These are phyloP conservation scores for Rosa hybrid DNA, from an alignment of 331 rosid genomes.

Conservation along the genomic window DNA sequence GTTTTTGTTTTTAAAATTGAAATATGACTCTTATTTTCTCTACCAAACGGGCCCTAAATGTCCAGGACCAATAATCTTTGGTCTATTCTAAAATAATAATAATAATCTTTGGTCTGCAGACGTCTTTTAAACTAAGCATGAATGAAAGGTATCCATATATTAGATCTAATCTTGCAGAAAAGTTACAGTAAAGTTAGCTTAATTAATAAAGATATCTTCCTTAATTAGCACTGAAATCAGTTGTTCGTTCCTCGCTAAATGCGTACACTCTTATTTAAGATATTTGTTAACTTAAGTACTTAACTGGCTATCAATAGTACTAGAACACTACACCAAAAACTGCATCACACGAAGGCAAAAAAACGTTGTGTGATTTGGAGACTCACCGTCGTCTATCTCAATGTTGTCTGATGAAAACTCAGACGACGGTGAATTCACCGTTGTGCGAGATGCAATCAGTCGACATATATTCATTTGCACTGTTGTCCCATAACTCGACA, in stretches of 20 bases:
- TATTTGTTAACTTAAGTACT: neutral
- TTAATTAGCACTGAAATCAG: neutral
- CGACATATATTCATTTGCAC: too few relatives aligned
- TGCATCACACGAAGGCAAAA: too few relatives aligned
- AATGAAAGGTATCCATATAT: too few relatives aligned
- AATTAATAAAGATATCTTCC: neutral
- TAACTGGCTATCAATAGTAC: neutral
- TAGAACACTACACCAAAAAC: neutral
- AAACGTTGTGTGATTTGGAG: too few relatives aligned
- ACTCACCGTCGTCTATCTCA: too few relatives aligned
- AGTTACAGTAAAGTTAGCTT: neutral
- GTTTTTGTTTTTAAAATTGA: too few relatives aligned
- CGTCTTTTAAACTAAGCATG: neutral
- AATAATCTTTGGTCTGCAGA: neutral
- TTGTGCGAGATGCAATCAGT: too few relatives aligned
- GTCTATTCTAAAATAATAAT: too few relatives aligned
- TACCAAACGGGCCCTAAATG: neutral
- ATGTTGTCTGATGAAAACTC: too few relatives aligned
- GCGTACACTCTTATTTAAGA: neutral
- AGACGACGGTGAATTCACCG: too few relatives aligned
- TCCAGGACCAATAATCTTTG: neutral
- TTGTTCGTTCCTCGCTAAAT: neutral
- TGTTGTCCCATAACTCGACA: too few relatives aligned
- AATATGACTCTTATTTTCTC: too few relatives aligned
- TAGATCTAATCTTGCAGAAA: neutral